Evolutionary conservation across 2,329 filamentous ascomycete species (phyloP).

Genomic region (Aspergillus sp.): DNA sequence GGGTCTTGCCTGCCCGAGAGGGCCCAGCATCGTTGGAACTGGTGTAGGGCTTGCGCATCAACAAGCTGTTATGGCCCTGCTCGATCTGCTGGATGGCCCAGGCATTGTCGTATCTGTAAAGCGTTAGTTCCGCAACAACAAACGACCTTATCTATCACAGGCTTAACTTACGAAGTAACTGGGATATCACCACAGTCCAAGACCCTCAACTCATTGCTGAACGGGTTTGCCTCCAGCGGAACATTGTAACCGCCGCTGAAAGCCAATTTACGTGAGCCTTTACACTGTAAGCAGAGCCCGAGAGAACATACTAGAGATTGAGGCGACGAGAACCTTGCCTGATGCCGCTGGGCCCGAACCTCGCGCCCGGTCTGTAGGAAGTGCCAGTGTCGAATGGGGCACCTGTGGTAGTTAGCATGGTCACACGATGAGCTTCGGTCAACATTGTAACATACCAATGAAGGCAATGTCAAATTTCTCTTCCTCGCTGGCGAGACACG

Average conservation of each 20-base stretch:
- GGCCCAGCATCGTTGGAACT: conserved; percentile 66
- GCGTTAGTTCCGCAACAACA: not conserved
- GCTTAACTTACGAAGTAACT: conserved; percentile 68
- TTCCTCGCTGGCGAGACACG: conserved; percentile 68
- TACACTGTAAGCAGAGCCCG: conserved; percentile 23
- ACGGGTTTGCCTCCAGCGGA: conserved; percentile 74
- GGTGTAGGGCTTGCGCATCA: conserved; percentile 70
- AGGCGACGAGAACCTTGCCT: conserved; percentile 81
- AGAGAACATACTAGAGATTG: conserved; percentile 73
- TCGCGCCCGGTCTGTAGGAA: conserved; percentile 78
- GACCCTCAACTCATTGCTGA: conserved; percentile 76
- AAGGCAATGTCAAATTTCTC: conserved; percentile 84
- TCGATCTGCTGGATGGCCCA: conserved; percentile 84
- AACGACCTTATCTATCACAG: too few species aligned
- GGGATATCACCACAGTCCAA: conserved; percentile 83
- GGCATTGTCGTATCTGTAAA: conserved; percentile 70
- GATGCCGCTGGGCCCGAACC: conserved; percentile 82
- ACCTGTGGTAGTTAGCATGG: conserved; percentile 44
- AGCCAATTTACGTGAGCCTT: conserved; percentile 48
- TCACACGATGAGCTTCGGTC: not conserved
- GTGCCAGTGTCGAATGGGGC: conserved; percentile 85
- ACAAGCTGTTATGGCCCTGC: conserved; percentile 74
- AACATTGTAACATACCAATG: conserved; percentile 68
- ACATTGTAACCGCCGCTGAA: conserved; percentile 84
- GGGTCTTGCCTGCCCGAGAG: conserved; percentile 70